These are phyloP conservation scores for Russula abietina DNA, from an alignment of 768 basidiomycete genomes.

Conservation along the genomic window DNA sequence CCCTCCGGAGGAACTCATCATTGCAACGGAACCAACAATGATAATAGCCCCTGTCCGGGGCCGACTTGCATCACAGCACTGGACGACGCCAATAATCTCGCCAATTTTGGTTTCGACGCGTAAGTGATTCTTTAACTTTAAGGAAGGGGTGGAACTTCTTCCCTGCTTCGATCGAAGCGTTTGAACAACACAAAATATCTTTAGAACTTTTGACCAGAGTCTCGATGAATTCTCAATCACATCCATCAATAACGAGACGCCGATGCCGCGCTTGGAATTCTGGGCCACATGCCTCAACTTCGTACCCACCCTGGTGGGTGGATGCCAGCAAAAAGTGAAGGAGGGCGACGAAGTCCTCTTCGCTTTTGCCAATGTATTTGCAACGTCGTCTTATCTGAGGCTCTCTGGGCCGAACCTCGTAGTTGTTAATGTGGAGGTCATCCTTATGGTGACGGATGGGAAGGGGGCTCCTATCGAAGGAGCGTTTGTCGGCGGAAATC, in stretches of 20 bases:
- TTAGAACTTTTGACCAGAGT: not conserved
- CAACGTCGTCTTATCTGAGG: not conserved
- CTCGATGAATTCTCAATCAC: not conserved
- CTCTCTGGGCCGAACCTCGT: not conserved
- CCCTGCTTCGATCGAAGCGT: not conserved
- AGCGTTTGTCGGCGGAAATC: not conserved
- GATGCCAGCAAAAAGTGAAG: not conserved
- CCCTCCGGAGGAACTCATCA: too few species aligned
- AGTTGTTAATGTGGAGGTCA: too few species aligned
- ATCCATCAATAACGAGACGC: not conserved
- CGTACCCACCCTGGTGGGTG: not conserved
- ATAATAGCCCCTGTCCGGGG: constrained; percentile 33
- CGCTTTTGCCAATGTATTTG: not conserved
- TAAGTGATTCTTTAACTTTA: not conserved
- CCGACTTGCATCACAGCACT: constrained; percentile 42
- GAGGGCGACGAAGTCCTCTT: not conserved
- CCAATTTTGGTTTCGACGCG: not conserved
- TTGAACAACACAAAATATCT: not conserved
- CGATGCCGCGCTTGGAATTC: not conserved
- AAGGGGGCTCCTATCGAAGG: not conserved
- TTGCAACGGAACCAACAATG: too few species aligned
- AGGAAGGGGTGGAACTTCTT: too few species aligned
- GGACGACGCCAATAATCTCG: constrained; percentile 32
- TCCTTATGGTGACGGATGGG: not conserved
- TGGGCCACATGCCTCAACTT: not conserved